phyloP scores from a whole-genome alignment of 2,329 filamentous ascomycete genomes.

The Dothideomycetes sp. region DNA sequence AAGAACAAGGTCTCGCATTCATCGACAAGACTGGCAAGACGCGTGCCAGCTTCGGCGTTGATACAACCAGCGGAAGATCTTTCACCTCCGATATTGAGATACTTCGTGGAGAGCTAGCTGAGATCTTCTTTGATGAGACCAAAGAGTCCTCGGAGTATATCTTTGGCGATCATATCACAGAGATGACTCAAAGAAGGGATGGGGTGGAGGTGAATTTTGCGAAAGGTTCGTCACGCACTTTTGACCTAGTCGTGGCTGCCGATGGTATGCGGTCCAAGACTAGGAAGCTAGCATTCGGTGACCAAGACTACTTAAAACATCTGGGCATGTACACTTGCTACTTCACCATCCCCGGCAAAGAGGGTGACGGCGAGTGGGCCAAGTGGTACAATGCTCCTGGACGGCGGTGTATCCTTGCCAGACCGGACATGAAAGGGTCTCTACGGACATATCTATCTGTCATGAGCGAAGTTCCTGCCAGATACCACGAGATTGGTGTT shows the following conservation, averaged over 20 bases:
- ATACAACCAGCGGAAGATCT: background rate
- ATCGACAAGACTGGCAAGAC: slow-evolving; percentile 20
- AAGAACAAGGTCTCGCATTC: slow-evolving; percentile 30
- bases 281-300: slow-evolving; percentile 17
- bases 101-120: slow-evolving; percentile 41
- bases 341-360: slow-evolving; percentile 18
- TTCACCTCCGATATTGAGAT: slow-evolving; percentile 44
- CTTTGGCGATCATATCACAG: slow-evolving; percentile 17
- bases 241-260: slow-evolving; percentile 21
- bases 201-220: slow-evolving; percentile 17
- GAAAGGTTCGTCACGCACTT: slow-evolving; percentile 12
- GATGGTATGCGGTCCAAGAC: slow-evolving; percentile 21
- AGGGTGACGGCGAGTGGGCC: slow-evolving; percentile 18
- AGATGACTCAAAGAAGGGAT: slow-evolving; percentile 14
- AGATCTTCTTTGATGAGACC: slow-evolving; percentile 27
- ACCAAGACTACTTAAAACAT: slow-evolving; percentile 11
- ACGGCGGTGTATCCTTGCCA: slow-evolving; percentile 15
- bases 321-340: slow-evolving; percentile 20
- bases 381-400: slow-evolving; percentile 20
- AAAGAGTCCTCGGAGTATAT: slow-evolving; percentile 15
- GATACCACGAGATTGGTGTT: slow-evolving; percentile 7
- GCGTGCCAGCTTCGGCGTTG: slow-evolving; percentile 2
- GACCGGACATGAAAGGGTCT: background rate
- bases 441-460: background rate
- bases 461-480: background rate